Evolutionary conservation across 306 rosid species (phyloP).

Genomic region (Hippophae gyantsensis): DNA sequence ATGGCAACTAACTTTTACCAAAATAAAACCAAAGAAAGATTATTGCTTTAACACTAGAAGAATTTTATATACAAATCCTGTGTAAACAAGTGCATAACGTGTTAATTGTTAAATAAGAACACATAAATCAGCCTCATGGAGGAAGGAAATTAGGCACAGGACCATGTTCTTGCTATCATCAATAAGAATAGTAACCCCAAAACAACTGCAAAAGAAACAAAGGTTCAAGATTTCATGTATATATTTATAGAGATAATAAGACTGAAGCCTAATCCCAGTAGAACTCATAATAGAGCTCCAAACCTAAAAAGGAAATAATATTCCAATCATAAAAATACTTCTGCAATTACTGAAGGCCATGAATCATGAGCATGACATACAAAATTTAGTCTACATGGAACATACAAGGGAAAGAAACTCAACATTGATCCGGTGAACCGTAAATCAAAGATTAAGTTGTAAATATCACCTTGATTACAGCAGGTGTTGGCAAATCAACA

Average conservation of each 20-base stretch:
- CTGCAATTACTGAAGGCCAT: too few species aligned
- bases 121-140: neutral
- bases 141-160: neutral
- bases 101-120: neutral
- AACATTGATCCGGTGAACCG: neutral
- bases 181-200: neutral
- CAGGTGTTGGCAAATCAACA: slow-evolving; percentile 89
- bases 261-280: too few species aligned
- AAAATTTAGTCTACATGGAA: too few species aligned
- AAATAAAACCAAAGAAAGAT: neutral
- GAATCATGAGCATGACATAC: too few species aligned
- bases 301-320: too few species aligned
- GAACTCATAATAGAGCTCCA: too few species aligned
- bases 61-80: neutral
- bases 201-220: neutral
- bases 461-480: slow-evolving; percentile 68
- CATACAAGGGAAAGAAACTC: neutral
- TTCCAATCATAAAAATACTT: too few species aligned
- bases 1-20: neutral
- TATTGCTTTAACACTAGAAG: neutral
- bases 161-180: neutral
- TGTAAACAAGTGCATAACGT: neutral
- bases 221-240: neutral
- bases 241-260: too few species aligned
- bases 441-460: neutral